Evolutionary conservation across 169 alveolate species (phyloP), one percentile per base, ranked within the genome.

Genomic region (Plasmodium coatneyi): DNA sequence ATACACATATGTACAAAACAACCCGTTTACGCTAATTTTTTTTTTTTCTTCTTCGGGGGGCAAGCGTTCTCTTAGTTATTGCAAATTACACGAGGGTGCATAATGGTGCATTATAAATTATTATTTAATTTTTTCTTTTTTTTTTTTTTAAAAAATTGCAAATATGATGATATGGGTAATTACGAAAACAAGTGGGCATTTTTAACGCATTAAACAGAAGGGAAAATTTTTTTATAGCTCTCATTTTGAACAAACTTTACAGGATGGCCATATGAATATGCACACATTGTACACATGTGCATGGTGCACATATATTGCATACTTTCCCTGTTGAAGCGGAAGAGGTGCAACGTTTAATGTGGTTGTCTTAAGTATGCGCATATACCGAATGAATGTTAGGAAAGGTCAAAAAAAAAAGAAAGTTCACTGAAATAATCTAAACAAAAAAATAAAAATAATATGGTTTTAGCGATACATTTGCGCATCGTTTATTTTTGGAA

Each of bases 71-170:
- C 30, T 28, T 28, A 32, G 28, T 43, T 82, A 82, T 46, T 32
- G 36, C 30, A 43, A 71, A 36, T 71, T 32, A 52, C 28, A 84
- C 56, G n/a, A 22, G 34, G 36, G 84, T 84, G 92, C 92, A 84
- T 30, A 72, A 72, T 28, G 92, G 92, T 84, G 92, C 92, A 74
- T 84, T 84, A 84, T 71, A 46, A 49, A 72, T 46, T 28, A 81
- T 22, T 71, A 49, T 84, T 30, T 39, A 32, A 16, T n/a, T 22
- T 74, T 34, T 32, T 28, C 1, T 9, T 71, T 25, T 71, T 46
- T 25, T 25, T 39, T 84, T 84, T 84, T 71, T 70, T 66, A 16
- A 12, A 54, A 22, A 52, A 80, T 28, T 52, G 52, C 36, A 46
- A 80, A 39, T 80, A 34, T 52, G 7, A 34, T 52, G 7, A 80